A percentile compares a stretch with the other conserved stretches of the same genome.
Conservation (phyloP, 441 rosid genomes). For the Mallotus repandus region DNA sequence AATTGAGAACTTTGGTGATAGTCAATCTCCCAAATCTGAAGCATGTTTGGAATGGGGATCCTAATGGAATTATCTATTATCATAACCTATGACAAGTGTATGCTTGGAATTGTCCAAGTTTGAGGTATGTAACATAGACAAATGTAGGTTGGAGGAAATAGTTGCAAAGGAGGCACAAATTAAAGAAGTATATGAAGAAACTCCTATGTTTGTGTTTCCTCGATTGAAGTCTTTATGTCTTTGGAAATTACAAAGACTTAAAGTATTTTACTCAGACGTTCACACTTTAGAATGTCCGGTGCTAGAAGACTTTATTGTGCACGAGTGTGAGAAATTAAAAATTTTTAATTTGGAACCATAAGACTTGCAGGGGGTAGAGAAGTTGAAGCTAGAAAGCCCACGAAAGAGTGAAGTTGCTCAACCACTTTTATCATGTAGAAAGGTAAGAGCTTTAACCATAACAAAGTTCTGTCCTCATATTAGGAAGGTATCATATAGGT, state of each 20-base stretch:
- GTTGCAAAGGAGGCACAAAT: neutral
- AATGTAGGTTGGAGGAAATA: conserved; percentile 21
- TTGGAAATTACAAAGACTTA: neutral
- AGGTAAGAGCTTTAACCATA: conserved; percentile 5
- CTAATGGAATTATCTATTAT: conserved; percentile 19
- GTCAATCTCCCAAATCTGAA: conserved; percentile 22
- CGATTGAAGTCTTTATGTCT: neutral
- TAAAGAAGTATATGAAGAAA: too few species aligned
- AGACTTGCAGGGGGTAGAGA: neutral
- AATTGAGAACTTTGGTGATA: neutral
- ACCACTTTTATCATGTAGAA: neutral
- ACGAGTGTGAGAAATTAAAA: too few species aligned
- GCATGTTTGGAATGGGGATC: conserved; percentile 30
- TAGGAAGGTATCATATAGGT: too few species aligned
- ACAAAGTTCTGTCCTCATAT: too few species aligned
- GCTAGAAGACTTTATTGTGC: neutral
- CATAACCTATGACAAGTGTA: neutral
- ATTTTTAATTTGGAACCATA: too few species aligned
- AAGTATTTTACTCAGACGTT: neutral
- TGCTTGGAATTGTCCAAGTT: conserved; percentile 10
- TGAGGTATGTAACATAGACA: neutral
- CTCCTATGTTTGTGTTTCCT: conserved; percentile 6
- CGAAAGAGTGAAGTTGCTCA: neutral
- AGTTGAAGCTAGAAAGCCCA: too few species aligned
- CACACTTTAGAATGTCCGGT: neutral